Base-by-base conservation (phyloP, 768 basidiomycete species). In the Pluteus cervinus region DNA sequence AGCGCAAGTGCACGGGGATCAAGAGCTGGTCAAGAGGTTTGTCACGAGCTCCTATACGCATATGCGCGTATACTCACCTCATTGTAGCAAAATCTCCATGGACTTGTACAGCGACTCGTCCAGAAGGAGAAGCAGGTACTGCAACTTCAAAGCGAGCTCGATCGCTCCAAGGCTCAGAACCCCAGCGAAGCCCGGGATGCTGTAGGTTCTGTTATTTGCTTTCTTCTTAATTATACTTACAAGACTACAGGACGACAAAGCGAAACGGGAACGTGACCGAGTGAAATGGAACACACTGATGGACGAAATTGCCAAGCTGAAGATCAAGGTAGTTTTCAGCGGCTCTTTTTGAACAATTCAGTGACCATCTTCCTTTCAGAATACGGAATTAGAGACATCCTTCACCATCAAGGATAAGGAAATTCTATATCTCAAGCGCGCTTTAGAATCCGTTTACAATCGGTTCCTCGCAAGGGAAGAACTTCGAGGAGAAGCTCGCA, bases 71-170 rank as follows among this genome's bases (percentile, higher is more conserved):
- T 14, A 17, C 31, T 33, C 6, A 34, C 5, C 8, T 2, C 10
- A 16, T 33, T 24, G 4, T 31, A 39, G 30, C 60, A 84, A 73
- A 79, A 73, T 44, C 70, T 83, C 40, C 73, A 78, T 44, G 86
- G 85, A 2, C 52, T 93, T 14, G 76, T 90, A 7, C 86, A 89
- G 50, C 77, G 86, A 7, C 66, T 93, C 11, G 75, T 84, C 3
- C 74, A 80, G 54, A 91, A 90, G 55, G 91, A 96, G 62, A 88
- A 85, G 50, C 78, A 91, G 56, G 85, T 89, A 2, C 53, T 76
- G 2, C 76, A 81, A 39, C 68, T 93, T 2, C 80, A 81, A 52
- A 69, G 70, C 3, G 84, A 91, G 50, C 58, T 92, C 14, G 82
- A 81, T 39, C 66, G 69, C 12, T 58, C 80, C 46, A 78, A 73